Percentiles rank a stretch among this genome's conserved stretches.
These are phyloP conservation scores for Colletotrichum agaves DNA, from an alignment of 2,329 filamentous ascomycete genomes.

Conservation along the genomic window DNA sequence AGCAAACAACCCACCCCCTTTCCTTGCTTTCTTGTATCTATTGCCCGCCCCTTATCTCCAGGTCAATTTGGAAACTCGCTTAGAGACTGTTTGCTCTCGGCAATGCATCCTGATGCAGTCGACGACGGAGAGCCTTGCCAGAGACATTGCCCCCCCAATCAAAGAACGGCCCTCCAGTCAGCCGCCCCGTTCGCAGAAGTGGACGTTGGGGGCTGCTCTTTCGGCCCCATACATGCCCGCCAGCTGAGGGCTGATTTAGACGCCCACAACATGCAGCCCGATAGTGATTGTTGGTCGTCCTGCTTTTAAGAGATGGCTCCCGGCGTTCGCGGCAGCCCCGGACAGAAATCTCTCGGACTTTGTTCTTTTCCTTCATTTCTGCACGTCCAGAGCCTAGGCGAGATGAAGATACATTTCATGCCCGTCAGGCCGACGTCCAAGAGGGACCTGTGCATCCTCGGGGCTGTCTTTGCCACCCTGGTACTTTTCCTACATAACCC, in stretches of 20 bases:
- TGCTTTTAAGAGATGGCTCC: not conserved
- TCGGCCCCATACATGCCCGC: conserved; percentile 3
- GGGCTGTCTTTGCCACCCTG: conserved; percentile 3
- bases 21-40: not conserved
- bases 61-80: conserved; percentile 8
- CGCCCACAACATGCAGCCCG: conserved; percentile 6
- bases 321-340: not conserved
- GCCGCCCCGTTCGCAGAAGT: not conserved
- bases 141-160: not conserved
- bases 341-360: not conserved
- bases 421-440: conserved; percentile 20
- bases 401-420: conserved; percentile 17
- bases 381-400: not conserved
- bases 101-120: not conserved
- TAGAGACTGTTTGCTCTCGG: not conserved
- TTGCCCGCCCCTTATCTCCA: not conserved
- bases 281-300: not conserved
- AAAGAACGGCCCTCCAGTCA: not conserved
- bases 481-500: conserved; percentile 15
- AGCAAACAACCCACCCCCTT: not conserved
- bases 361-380: not conserved
- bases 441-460: conserved; percentile 12
- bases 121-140: not conserved
- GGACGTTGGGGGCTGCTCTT: not conserved
- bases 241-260: conserved; percentile 2